Percentiles rank a stretch among this genome's conserved stretches.
Conservation (phyloP, 2,329 filamentous ascomycete genomes). For the Verticillium dahliae region DNA sequence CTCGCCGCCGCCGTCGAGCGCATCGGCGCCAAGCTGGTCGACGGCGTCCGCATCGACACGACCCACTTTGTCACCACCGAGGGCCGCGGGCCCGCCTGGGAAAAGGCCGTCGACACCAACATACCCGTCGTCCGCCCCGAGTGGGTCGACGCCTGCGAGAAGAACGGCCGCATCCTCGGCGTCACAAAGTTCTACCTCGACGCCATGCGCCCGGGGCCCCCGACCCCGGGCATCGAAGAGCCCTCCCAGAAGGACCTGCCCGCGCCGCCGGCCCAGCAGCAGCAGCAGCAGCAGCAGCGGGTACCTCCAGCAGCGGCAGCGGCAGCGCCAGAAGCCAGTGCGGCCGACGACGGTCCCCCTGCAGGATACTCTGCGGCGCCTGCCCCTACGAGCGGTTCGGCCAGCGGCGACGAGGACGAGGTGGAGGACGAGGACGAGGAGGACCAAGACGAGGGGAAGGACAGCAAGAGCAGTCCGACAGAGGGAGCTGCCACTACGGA, state of each 20-base stretch:
- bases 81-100: slow-evolving; percentile 82
- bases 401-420: slow-evolving; percentile 13
- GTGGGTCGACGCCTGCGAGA: slow-evolving; percentile 96
- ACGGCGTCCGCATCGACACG: slow-evolving; percentile 89
- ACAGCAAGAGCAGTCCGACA: slow-evolving; percentile 22
- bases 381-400: slow-evolving; percentile 5
- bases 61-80: slow-evolving; percentile 98
- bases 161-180: slow-evolving; percentile 84
- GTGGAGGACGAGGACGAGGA: slow-evolving; percentile 16
- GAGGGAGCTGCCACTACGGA: slow-evolving; percentile 25
- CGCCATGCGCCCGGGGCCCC: slow-evolving; percentile 50
- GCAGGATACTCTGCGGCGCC: slow-evolving; percentile 16
- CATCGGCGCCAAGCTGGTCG: slow-evolving; percentile 88
- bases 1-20: slow-evolving; percentile 71
- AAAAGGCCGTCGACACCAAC: slow-evolving; percentile 96
- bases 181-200: slow-evolving; percentile 96
- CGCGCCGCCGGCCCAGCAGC: slow-evolving; percentile 13
- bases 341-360: slow-evolving; percentile 14
- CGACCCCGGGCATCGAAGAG: slow-evolving; percentile 17
- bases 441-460: slow-evolving; percentile 12
- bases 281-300: slow-evolving; percentile 11
- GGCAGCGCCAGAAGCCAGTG: slow-evolving; percentile 7
- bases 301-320: slow-evolving; percentile 10
- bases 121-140: slow-evolving; percentile 95
- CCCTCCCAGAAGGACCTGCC: slow-evolving; percentile 27